These are phyloP conservation scores for Citrus sinensis DNA, from an alignment of 345 rosid genomes.

Conservation along the genomic window DVS_A1.0 CM039169.1:416001-416500, in stretches of 20 bases:
- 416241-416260: no score
- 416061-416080: no score
- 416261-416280: neutral
- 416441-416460: neutral
- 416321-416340: neutral
- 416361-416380: conserved; percentile 34
- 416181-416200: neutral
- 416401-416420: conserved; percentile 41
- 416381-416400: conserved; percentile 57
- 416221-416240: neutral
- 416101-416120: no score
- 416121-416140: no score
- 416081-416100: no score
- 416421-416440: conserved; percentile 32
- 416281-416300: neutral
- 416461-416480: no score
- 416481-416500: neutral
- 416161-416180: no score
- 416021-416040: no score
- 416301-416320: neutral
- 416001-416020: no score
- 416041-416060: no score
- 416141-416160: no score
- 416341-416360: neutral
- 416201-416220: neutral